A percentile compares a stretch with the other conserved stretches of the same genome.
Conservation (phyloP, 2,329 filamentous ascomycete genomes). For the Alternaria alternata region DNA sequence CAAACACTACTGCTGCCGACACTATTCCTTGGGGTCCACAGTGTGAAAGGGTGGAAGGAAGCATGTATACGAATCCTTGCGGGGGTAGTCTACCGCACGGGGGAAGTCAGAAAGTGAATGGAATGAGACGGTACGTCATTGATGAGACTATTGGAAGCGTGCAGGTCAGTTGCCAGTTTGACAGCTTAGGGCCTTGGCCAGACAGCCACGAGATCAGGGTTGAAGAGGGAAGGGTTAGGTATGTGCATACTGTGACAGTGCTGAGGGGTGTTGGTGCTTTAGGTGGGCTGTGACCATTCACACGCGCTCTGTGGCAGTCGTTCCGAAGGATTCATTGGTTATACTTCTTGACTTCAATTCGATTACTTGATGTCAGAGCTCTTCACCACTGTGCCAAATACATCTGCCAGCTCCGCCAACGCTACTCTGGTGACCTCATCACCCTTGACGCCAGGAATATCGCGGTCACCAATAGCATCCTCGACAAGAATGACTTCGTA, state of each 20-base stretch:
- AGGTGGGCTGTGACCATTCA: not conserved
- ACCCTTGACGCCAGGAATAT: slow-evolving; percentile 69
- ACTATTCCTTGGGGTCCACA: slow-evolving; percentile 41
- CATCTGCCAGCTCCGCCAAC: slow-evolving; percentile 68
- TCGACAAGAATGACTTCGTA: slow-evolving; percentile 69
- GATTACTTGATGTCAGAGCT: slow-evolving; percentile 56
- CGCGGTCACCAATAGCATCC: slow-evolving; percentile 71
- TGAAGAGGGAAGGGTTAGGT: slow-evolving; percentile 40
- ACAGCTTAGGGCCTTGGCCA: slow-evolving; percentile 37
- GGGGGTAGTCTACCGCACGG: slow-evolving; percentile 33
- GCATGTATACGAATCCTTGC: slow-evolving; percentile 35
- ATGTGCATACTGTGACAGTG: slow-evolving; percentile 44
- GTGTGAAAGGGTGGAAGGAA: slow-evolving; percentile 42
- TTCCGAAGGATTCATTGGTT: not conserved
- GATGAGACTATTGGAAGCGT: slow-evolving; percentile 40
- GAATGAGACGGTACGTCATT: slow-evolving; percentile 42
- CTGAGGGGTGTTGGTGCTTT: slow-evolving; percentile 18
- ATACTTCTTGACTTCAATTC: not conserved
- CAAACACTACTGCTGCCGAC: slow-evolving; percentile 37
- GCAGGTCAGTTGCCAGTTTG: slow-evolving; percentile 42
- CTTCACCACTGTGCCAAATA: slow-evolving; percentile 67
- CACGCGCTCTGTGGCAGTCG: not conserved
- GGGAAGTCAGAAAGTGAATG: slow-evolving; percentile 37
- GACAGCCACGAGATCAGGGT: slow-evolving; percentile 44
- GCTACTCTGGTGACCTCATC: slow-evolving; percentile 59